Evolutionary conservation across 805 yeast genomes (phyloP).

Genomic region (Wickerhamiella sorbophila): DNA sequence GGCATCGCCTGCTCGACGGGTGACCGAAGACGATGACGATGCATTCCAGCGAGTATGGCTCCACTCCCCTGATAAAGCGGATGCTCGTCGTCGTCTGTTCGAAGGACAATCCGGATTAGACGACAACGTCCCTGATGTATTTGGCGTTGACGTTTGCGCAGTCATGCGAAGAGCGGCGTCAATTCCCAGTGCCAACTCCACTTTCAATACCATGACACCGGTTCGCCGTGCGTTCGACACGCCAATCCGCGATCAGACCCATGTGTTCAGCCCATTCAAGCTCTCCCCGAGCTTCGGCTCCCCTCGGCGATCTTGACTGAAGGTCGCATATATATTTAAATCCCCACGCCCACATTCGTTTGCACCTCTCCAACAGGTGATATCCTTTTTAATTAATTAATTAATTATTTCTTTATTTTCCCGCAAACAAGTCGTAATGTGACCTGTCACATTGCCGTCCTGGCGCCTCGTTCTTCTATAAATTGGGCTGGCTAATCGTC

Average conservation of each 20-base stretch:
- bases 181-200: constrained; percentile 16
- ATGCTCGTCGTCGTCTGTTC: constrained; percentile 9
- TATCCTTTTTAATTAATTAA: neutral
- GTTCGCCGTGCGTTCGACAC: constrained; percentile 19
- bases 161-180: constrained; percentile 32
- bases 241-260: constrained; percentile 19
- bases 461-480: neutral
- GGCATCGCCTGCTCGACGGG: constrained; percentile 12
- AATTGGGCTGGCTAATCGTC: neutral
- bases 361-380: neutral
- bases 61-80: neutral
- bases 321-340: neutral
- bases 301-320: constrained; percentile 7
- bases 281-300: constrained; percentile 13
- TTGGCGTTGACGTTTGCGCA: constrained; percentile 37
- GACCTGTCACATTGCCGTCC: neutral
- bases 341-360: neutral
- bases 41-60: neutral
- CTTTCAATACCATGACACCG: constrained; percentile 13
- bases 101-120: neutral
- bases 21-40: neutral
- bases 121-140: constrained; percentile 6
- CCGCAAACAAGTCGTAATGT: too few species aligned
- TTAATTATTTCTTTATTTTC: neutral
- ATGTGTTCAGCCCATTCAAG: constrained; percentile 18